These are phyloP conservation scores for Nemania sp. DNA, from an alignment of 2,329 filamentous ascomycete genomes.

Conservation along the genomic window DNA sequence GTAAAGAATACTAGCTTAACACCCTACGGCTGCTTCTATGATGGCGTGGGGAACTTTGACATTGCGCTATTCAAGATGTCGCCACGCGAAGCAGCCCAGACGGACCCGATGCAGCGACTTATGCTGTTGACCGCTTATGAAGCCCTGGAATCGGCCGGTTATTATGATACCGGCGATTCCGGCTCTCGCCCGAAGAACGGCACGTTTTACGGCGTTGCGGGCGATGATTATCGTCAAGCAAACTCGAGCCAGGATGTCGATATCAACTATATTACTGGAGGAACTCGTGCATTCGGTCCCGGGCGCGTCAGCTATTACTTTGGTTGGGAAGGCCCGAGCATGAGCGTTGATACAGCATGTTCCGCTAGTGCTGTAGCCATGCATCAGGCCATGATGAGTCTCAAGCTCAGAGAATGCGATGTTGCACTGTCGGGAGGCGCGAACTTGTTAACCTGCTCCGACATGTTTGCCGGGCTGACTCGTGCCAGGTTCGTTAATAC, in stretches of 20 bases:
- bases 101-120: conserved; percentile 67
- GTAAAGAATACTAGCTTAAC: conserved; percentile 18
- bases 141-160: conserved; percentile 64
- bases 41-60: conserved; percentile 26
- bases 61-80: conserved; percentile 31
- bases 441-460: conserved; percentile 51
- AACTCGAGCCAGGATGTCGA: conserved; percentile 63
- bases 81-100: conserved; percentile 38
- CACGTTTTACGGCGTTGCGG: conserved; percentile 24
- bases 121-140: conserved; percentile 68
- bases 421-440: conserved; percentile 50
- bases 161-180: conserved; percentile 23
- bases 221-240: conserved; percentile 59
- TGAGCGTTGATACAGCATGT: conserved; percentile 39
- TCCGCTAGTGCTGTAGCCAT: conserved; percentile 33
- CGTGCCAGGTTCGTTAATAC: conserved; percentile 57
- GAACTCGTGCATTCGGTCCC: conserved; percentile 39
- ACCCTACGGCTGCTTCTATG: conserved; percentile 20
- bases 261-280: conserved; percentile 44
- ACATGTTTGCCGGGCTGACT: conserved; percentile 64
- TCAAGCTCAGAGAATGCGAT: conserved; percentile 65
- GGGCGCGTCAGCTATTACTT: conserved; percentile 44
- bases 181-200: conserved; percentile 19
- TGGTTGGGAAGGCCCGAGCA: conserved; percentile 37
- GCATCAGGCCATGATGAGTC: conserved; percentile 52